Evolutionary conservation across 345 rosid species (phyloP).

Genomic region (Heritiera fomes): DNA sequence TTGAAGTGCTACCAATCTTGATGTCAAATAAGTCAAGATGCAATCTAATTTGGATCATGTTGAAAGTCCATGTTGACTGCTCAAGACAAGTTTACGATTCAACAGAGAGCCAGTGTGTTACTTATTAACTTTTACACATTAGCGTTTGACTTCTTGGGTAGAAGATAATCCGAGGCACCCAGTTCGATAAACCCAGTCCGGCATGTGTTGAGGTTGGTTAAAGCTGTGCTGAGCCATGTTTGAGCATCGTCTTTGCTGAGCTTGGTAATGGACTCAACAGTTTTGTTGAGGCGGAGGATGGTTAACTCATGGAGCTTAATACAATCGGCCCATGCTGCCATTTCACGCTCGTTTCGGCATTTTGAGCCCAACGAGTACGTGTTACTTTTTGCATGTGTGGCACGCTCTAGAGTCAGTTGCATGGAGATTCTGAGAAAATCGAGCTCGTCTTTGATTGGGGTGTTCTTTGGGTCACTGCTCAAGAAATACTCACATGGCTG

Average conservation of each 20-base stretch:
- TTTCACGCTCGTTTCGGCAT: slow-evolving; percentile 54
- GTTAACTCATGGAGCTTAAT: slow-evolving; percentile 50
- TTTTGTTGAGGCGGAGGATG: slow-evolving; percentile 53
- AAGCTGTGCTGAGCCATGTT: slow-evolving; percentile 93
- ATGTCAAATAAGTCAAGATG: too few relatives aligned
- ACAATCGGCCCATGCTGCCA: slow-evolving; percentile 77
- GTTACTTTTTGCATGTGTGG: slow-evolving; percentile 43
- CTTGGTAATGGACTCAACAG: slow-evolving; percentile 40
- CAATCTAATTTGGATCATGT: too few relatives aligned
- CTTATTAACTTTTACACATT: slow-evolving; percentile 69
- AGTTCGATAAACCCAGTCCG: slow-evolving; percentile 67
- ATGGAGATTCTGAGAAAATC: slow-evolving; percentile 47
- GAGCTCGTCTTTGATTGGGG: slow-evolving; percentile 34
- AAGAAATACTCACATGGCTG: slow-evolving; percentile 64
- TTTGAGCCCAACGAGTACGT: slow-evolving; percentile 48
- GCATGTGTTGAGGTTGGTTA: slow-evolving; percentile 87
- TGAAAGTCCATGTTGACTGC: too few relatives aligned
- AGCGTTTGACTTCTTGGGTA: slow-evolving; percentile 64
- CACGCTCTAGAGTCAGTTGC: slow-evolving; percentile 59
- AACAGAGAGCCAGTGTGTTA: slow-evolving; percentile 52
- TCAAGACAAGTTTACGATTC: too few relatives aligned
- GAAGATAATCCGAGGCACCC: slow-evolving; percentile 50
- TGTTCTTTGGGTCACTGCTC: slow-evolving; percentile 30
- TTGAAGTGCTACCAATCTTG: too few relatives aligned
- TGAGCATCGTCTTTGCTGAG: slow-evolving; percentile 66